Conservation (phyloP, 768 basidiomycete species). For the Royoungia palumana region DNA sequence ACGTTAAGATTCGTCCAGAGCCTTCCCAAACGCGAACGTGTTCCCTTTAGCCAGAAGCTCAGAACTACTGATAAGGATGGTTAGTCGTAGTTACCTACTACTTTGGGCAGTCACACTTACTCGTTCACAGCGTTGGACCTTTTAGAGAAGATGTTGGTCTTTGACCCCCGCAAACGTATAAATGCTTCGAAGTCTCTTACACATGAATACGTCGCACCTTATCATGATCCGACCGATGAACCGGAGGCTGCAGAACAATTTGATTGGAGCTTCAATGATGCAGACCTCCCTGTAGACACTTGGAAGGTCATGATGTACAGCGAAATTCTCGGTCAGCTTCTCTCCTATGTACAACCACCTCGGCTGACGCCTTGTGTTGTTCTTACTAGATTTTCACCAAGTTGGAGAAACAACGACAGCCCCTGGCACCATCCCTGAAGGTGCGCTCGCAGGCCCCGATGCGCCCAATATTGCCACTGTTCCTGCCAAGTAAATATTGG, state of each 20-base stretch:
- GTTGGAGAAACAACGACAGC: slow-evolving; percentile 53
- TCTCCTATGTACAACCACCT: not conserved
- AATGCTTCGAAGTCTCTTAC: slow-evolving; percentile 85
- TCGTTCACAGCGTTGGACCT: slow-evolving; percentile 74
- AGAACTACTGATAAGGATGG: slow-evolving; percentile 83
- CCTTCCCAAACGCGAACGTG: slow-evolving; percentile 91
- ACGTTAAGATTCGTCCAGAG: slow-evolving; percentile 99
- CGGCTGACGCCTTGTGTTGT: not conserved
- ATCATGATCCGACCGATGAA: slow-evolving; percentile 98
- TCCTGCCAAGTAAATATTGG: slow-evolving; percentile 12
- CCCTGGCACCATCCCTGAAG: slow-evolving; percentile 46
- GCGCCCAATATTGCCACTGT: slow-evolving; percentile 16
- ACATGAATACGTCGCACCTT: slow-evolving; percentile 94
- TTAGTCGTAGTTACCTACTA: slow-evolving; percentile 32
- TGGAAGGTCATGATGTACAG: slow-evolving; percentile 99
- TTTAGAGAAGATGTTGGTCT: slow-evolving; percentile 98
- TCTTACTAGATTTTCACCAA: slow-evolving; percentile 70
- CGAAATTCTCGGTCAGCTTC: slow-evolving; percentile 82
- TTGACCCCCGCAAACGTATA: slow-evolving; percentile 97
- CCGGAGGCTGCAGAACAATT: slow-evolving; percentile 92
- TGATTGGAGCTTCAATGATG: slow-evolving; percentile 99
- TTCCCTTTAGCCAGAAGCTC: slow-evolving; percentile 94
- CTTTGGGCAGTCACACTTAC: slow-evolving; percentile 4
- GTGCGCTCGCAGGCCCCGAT: slow-evolving; percentile 68
- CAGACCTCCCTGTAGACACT: slow-evolving; percentile 95